Conservation (phyloP, 371 early-diverging fungal genomes). For the Haplosporangium sp. region DNA sequence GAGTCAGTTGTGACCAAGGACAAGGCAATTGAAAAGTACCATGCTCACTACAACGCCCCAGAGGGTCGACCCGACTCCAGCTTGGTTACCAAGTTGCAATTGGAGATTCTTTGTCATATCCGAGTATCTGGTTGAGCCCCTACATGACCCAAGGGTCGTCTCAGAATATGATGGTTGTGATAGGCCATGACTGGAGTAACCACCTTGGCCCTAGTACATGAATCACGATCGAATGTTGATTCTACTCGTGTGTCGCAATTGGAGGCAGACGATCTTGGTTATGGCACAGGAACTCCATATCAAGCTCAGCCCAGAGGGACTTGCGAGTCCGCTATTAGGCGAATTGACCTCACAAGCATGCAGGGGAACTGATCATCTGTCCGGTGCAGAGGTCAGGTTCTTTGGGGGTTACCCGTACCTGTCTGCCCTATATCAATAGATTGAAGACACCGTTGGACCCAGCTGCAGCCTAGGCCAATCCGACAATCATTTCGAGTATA, state of each 20-base stretch:
- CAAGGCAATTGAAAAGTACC: too few species aligned
- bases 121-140: constrained; percentile 13
- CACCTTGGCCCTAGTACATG: constrained; percentile 18
- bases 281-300: constrained; percentile 33
- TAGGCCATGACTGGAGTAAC: constrained; percentile 10
- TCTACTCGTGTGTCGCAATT: constrained; percentile 25
- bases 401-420: too few species aligned
- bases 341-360: not conserved
- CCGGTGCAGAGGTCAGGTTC: not conserved
- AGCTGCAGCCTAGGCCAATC: too few species aligned
- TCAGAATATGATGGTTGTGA: constrained; percentile 22
- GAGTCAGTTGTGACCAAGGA: too few species aligned
- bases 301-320: constrained; percentile 22
- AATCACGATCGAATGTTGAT: constrained; percentile 14
- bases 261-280: constrained; percentile 27
- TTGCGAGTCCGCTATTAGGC: constrained; percentile 5
- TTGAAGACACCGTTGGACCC: too few species aligned
- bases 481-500: too few species aligned
- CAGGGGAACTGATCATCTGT: not conserved
- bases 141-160: not conserved
- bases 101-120: constrained; percentile 31
- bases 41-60: not conserved
- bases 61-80: not conserved
- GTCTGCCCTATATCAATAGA: too few species aligned
- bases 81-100: constrained; percentile 17